These are phyloP conservation scores for Amanita fuliginea DNA, from an alignment of 768 basidiomycete species.

Conservation along the genomic window DNA sequence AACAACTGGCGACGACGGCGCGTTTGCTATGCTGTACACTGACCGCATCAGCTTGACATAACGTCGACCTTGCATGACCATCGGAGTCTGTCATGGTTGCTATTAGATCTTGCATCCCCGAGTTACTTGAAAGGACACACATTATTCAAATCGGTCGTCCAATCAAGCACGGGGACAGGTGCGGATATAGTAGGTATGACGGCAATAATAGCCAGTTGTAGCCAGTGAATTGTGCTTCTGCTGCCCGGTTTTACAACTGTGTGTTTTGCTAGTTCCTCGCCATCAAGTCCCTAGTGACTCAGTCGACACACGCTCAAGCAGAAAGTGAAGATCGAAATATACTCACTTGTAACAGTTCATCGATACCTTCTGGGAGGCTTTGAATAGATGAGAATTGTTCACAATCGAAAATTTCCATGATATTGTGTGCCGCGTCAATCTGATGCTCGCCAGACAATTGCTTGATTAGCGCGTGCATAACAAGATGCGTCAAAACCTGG, in stretches of 20 bases:
- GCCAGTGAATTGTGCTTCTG: slow-evolving; percentile 37
- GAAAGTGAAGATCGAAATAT: neutral
- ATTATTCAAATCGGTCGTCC: slow-evolving; percentile 29
- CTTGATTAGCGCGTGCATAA: slow-evolving; percentile 49
- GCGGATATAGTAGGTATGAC: slow-evolving; percentile 37
- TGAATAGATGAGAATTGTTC: slow-evolving; percentile 35
- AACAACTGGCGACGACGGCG: slow-evolving; percentile 33
- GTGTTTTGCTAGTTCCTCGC: slow-evolving; percentile 32
- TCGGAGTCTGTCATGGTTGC: slow-evolving; percentile 3
- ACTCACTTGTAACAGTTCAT: slow-evolving; percentile 22
- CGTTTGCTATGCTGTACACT: slow-evolving; percentile 60
- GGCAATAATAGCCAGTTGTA: slow-evolving; percentile 49
- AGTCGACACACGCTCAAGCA: neutral
- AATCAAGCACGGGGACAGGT: slow-evolving; percentile 29
- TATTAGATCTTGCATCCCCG: slow-evolving; percentile 1
- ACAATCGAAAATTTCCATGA: slow-evolving; percentile 36
- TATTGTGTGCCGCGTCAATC: slow-evolving; percentile 37
- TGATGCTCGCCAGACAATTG: slow-evolving; percentile 48
- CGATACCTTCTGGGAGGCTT: slow-evolving; percentile 20
- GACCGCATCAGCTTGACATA: slow-evolving; percentile 54
- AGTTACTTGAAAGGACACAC: slow-evolving; percentile 18
- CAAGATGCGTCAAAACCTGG: slow-evolving; percentile 47
- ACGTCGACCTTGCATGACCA: slow-evolving; percentile 17
- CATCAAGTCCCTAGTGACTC: slow-evolving; percentile 31
- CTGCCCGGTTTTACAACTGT: slow-evolving; percentile 52